A percentile compares a stretch with the other conserved stretches of the same genome.
Evolutionary conservation across 2,329 filamentous ascomycete genomes (phyloP).

Genomic region (Neodidymelliopsis sp.): DNA sequence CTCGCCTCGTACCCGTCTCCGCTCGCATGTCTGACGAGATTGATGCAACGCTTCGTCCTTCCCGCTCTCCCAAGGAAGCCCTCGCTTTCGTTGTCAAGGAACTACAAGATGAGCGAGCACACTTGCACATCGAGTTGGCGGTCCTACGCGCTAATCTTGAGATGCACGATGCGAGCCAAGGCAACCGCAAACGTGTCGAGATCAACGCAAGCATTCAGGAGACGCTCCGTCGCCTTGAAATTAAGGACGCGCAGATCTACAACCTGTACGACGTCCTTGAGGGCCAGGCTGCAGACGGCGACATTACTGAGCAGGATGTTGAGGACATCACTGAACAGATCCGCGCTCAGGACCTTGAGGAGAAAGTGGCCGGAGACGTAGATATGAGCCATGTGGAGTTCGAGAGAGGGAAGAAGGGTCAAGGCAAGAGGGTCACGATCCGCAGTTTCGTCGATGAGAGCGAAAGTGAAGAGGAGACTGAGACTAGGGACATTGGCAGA

Average conservation of each 20-base stretch:
- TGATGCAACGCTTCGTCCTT: constrained; percentile 66
- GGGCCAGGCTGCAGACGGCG: constrained; percentile 70
- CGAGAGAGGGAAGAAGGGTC: constrained; percentile 39
- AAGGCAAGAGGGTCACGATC: constrained; percentile 49
- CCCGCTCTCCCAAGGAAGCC: constrained; percentile 73
- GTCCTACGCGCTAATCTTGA: constrained; percentile 67
- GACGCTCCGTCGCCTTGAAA: constrained; percentile 70
- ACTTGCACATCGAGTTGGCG: constrained; percentile 75
- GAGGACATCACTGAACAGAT: constrained; percentile 55
- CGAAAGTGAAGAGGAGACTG: constrained; percentile 35
- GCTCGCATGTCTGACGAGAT: constrained; percentile 60
- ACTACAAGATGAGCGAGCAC: constrained; percentile 78
- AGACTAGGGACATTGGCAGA: constrained; percentile 28
- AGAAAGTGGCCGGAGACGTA: constrained; percentile 1
- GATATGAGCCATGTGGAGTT: constrained; percentile 31
- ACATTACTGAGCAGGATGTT: constrained; percentile 52
- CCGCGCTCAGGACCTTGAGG: constrained; percentile 46
- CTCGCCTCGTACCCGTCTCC: constrained; percentile 60
- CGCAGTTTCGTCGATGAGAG: constrained; percentile 45
- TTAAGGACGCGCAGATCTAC: constrained; percentile 82
- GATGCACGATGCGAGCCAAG: constrained; percentile 66
- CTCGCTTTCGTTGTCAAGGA: constrained; percentile 85
- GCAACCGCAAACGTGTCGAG: constrained; percentile 68
- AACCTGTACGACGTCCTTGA: constrained; percentile 83
- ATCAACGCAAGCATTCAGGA: constrained; percentile 68